Conservation (phyloP, 805 yeast genomes). For the Lipomyces starkeyi region DNA sequence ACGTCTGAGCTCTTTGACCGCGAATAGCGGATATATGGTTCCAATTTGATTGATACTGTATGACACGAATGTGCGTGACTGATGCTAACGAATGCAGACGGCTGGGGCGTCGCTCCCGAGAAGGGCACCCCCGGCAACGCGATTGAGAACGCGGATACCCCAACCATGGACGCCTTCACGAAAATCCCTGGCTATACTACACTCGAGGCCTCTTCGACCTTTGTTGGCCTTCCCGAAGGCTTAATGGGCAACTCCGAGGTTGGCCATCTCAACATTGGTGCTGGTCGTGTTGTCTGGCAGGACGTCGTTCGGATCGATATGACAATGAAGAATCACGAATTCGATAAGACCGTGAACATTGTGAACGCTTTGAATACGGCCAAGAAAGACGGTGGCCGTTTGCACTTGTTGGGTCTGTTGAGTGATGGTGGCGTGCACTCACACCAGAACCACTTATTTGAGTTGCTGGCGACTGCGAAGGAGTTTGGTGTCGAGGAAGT, state of each 20-base stretch:
- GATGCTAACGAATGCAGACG: slow-evolving; percentile 25
- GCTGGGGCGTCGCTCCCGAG: slow-evolving; percentile 36
- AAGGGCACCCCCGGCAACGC: slow-evolving; percentile 37
- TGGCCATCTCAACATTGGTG: slow-evolving; percentile 40
- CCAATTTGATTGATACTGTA: neutral
- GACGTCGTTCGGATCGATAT: slow-evolving; percentile 41
- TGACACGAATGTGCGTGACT: neutral
- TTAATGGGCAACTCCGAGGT: slow-evolving; percentile 41
- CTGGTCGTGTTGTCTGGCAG: slow-evolving; percentile 42
- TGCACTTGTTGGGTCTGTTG: slow-evolving; percentile 37
- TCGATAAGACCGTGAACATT: slow-evolving; percentile 28
- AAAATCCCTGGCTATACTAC: slow-evolving; percentile 34
- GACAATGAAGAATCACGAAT: slow-evolving; percentile 36
- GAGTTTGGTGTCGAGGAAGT: slow-evolving; percentile 31
- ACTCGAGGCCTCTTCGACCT: slow-evolving; percentile 38
- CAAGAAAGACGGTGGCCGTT: slow-evolving; percentile 32
- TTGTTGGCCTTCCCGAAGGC: slow-evolving; percentile 41
- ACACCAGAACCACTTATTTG: slow-evolving; percentile 40
- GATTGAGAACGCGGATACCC: slow-evolving; percentile 38
- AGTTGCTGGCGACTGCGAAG: slow-evolving; percentile 36
- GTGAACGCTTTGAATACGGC: slow-evolving; percentile 32
- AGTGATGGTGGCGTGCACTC: slow-evolving; percentile 40
- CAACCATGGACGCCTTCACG: slow-evolving; percentile 35
- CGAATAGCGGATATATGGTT: neutral
- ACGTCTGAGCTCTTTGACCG: neutral